These are phyloP conservation scores for Tylopilus felleus DNA, from an alignment of 768 basidiomycete genomes.

Conservation along the genomic window DNA sequence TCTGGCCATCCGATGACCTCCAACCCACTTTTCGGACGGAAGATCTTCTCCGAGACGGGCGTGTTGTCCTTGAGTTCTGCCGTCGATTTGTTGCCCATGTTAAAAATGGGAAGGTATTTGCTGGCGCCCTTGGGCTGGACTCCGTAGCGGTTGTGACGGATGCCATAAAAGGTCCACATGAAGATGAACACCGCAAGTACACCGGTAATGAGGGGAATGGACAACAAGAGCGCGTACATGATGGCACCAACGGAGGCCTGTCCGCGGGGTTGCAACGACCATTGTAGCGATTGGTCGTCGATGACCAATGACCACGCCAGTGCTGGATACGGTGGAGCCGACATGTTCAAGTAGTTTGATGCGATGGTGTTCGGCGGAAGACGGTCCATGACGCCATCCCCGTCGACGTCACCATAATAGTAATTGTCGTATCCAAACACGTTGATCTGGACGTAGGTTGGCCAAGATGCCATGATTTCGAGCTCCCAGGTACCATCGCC, in stretches of 20 bases:
- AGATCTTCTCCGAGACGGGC: slow-evolving; percentile 69
- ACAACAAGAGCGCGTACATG: slow-evolving; percentile 80
- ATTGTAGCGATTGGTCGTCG: slow-evolving; percentile 72
- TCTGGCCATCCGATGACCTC: slow-evolving; percentile 97
- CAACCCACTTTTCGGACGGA: slow-evolving; percentile 54
- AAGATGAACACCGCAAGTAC: slow-evolving; percentile 79
- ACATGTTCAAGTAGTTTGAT: slow-evolving; percentile 88
- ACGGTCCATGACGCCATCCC: slow-evolving; percentile 84
- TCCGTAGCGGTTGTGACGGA: slow-evolving; percentile 91
- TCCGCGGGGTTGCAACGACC: slow-evolving; percentile 81
- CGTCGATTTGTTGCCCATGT: slow-evolving; percentile 60
- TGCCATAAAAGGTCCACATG: slow-evolving; percentile 96
- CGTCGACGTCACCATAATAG: slow-evolving; percentile 89
- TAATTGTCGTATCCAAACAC: slow-evolving; percentile 89
- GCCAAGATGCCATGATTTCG: slow-evolving; percentile 89
- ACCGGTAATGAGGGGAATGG: slow-evolving; percentile 84
- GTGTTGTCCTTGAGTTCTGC: slow-evolving; percentile 63
- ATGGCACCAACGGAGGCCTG: slow-evolving; percentile 76
- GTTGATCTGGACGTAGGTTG: slow-evolving; percentile 85
- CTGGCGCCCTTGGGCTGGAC: slow-evolving; percentile 65
- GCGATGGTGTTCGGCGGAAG: slow-evolving; percentile 85
- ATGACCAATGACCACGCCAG: slow-evolving; percentile 84
- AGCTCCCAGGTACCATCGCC: slow-evolving; percentile 74
- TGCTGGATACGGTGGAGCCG: slow-evolving; percentile 84
- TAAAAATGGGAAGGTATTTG: slow-evolving; percentile 87